Percentiles rank a stretch among this genome's conserved stretches.
These are phyloP conservation scores for Colletotrichum destructivum DNA, from an alignment of 2,329 filamentous ascomycete genomes.

Conservation along the genomic window DNA sequence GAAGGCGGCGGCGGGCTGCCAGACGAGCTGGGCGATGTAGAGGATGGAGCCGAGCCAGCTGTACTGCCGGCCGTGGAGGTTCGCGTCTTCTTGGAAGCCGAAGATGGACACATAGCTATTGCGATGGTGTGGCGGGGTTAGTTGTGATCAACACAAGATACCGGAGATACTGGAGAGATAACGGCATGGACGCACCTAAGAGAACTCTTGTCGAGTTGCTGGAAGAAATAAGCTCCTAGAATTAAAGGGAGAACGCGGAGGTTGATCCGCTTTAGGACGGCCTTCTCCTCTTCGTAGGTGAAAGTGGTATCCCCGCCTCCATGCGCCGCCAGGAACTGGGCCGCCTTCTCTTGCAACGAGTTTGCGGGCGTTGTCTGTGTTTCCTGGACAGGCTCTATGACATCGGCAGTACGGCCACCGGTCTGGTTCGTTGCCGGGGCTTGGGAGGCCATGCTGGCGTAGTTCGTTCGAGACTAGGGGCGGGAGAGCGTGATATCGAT, in stretches of 20 bases:
- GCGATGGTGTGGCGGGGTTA: background rate
- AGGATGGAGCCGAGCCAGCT: conserved; percentile 71
- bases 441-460: conserved; percentile 7
- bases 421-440: background rate
- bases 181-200: conserved; percentile 53
- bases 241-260: conserved; percentile 64
- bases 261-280: conserved; percentile 64
- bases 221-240: conserved; percentile 71
- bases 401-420: background rate
- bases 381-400: conserved; percentile 17
- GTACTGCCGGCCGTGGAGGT: conserved; percentile 68
- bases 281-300: conserved; percentile 65
- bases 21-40: conserved; percentile 53
- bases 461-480: background rate
- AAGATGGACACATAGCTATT: conserved; percentile 73
- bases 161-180: background rate
- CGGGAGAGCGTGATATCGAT: background rate
- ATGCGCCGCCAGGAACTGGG: conserved; percentile 60
- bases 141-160: rapidly evolving
- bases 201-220: conserved; percentile 68
- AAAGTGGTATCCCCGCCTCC: conserved; percentile 56
- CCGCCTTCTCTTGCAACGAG: conserved; percentile 57
- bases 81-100: conserved; percentile 68
- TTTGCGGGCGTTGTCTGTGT: background rate
- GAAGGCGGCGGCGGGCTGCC: conserved; percentile 45